phyloP scores from a whole-genome alignment of 495 filamentous ascomycete genomes.

The Daldinia caldariorum region DNA sequence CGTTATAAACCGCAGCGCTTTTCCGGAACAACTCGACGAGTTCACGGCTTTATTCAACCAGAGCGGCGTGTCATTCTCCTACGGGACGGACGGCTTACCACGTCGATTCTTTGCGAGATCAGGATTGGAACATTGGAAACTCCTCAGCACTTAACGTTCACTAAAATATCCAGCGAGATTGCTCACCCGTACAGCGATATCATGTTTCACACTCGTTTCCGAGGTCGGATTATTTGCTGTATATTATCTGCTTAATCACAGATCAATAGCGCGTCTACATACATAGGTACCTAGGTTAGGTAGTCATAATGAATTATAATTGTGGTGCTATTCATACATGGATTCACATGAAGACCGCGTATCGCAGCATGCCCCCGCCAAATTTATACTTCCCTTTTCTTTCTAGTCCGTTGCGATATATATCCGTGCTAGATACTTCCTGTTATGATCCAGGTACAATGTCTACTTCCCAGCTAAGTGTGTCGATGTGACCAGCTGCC shows the following conservation, averaged over 20 bases:
- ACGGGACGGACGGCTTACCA: not conserved
- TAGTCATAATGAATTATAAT: not conserved
- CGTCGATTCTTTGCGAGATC: not conserved
- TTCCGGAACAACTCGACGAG: not conserved
- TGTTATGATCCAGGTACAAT: too few relatives aligned
- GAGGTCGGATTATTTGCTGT: not conserved
- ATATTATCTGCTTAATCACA: not conserved
- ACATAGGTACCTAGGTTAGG: too few relatives aligned
- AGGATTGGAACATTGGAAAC: not conserved
- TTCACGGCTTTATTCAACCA: not conserved
- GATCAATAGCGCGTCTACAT: not conserved
- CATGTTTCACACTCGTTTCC: not conserved
- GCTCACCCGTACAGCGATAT: not conserved
- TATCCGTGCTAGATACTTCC: not conserved
- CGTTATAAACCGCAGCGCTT: not conserved
- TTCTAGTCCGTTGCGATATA: not conserved
- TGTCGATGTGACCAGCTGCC: not conserved
- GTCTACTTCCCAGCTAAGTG: not conserved
- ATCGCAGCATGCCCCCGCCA: not conserved
- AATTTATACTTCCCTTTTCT: constrained; percentile 1
- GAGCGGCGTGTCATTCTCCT: not conserved
- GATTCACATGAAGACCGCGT: not conserved
- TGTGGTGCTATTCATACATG: not conserved
- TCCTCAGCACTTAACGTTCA: not conserved
- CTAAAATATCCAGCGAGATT: not conserved